Conservation (phyloP, 192 early-diverging fungal species). For the Neocallimastix lanati region DNA sequence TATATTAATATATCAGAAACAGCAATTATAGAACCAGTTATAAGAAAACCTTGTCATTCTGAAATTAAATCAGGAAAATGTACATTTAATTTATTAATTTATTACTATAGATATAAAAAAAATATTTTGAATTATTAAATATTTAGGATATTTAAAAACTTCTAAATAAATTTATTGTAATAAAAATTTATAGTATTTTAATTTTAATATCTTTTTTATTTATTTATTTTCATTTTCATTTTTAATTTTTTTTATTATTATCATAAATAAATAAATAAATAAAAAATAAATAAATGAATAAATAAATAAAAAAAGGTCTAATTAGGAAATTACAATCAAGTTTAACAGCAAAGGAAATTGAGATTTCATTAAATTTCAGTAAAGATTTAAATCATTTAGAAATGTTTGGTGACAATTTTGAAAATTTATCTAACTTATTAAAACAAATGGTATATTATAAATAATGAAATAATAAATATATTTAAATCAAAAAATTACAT, state of each 20-base stretch:
- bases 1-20: neutral
- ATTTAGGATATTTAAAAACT: too few relatives aligned
- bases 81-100: neutral
- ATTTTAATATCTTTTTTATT: too few relatives aligned
- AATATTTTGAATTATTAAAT: too few relatives aligned
- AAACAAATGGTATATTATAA: too few relatives aligned
- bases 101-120: too few relatives aligned
- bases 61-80: neutral
- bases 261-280: neutral
- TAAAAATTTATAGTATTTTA: too few relatives aligned
- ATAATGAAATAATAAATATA: too few relatives aligned
- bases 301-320: neutral
- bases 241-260: neutral
- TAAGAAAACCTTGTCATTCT: neutral
- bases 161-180: too few relatives aligned
- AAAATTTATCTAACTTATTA: neutral
- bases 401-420: neutral
- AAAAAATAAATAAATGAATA: too few relatives aligned
- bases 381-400: neutral
- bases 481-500: too few relatives aligned
- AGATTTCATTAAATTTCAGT: neutral
- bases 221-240: neutral
- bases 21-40: neutral
- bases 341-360: neutral
- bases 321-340: neutral